phyloP scores from a whole-genome alignment of 176 grass and related monocot species.

The Oryza officinalis region DNA sequence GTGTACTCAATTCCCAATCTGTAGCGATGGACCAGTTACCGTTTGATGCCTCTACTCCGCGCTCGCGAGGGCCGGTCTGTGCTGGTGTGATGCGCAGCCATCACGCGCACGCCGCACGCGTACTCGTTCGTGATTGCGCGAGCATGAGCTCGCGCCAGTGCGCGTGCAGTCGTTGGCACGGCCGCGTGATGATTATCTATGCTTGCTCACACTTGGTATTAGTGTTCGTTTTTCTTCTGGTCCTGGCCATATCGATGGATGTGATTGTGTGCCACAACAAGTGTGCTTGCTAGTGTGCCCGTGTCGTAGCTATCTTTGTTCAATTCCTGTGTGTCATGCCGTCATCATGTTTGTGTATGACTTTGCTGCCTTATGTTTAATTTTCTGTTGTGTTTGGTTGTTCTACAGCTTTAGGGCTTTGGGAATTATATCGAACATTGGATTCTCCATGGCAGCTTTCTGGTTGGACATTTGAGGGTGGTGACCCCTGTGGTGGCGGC shows the following conservation, averaged over 20 bases:
- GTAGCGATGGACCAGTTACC: constrained; percentile 8
- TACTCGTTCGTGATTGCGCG: background rate
- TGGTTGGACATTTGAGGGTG: constrained; percentile 49
- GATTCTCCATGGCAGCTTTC: constrained; percentile 50
- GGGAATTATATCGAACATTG: constrained; percentile 47
- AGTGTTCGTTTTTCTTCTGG: background rate
- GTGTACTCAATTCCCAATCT: constrained; percentile 1
- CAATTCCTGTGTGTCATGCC: background rate
- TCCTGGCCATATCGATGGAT: background rate
- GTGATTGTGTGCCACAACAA: background rate
- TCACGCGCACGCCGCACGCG: background rate
- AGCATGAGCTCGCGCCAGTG: background rate
- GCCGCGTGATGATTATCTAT: background rate
- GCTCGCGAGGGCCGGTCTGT: background rate
- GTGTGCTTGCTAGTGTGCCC: background rate
- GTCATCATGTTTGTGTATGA: constrained; percentile 27
- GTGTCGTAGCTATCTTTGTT: constrained; percentile 1
- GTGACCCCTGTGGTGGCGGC: constrained; percentile 51
- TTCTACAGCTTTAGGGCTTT: constrained; percentile 42
- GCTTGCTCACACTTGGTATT: constrained; percentile 22
- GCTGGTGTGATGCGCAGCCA: background rate
- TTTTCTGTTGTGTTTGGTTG: constrained; percentile 4
- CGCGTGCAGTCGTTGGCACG: background rate
- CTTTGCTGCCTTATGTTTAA: constrained; percentile 15
- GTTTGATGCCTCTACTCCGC: constrained; percentile 13